Evolutionary conservation across 2,329 filamentous ascomycete genomes (phyloP), one percentile per base, ranked within the genome.

Genomic region (Aspergillus aculeatus): DNA sequence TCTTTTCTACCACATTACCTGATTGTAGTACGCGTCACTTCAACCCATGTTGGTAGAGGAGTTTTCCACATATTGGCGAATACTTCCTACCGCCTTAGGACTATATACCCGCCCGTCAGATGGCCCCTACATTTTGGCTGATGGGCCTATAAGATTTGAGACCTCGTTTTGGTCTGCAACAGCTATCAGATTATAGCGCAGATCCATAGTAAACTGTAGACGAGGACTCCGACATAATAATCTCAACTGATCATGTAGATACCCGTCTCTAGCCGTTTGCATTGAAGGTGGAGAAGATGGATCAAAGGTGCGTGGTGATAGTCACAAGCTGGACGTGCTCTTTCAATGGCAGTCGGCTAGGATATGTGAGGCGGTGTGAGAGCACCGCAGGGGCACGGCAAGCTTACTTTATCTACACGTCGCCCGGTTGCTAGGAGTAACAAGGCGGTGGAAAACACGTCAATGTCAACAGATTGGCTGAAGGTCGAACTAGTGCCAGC

Each of bases 361-460:
- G 38, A 19, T 44, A 16, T 9, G 14, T 19, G 14, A 44, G 6
- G 38, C 38, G 5, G 38, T 16, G 14, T 7, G 38, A 44, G n/a
- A 44, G 6, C 6, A 16, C 38, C 12, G 21, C 16, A 50, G 26
- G 19, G 9, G n/a, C 53, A 55, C 53, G 55, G 5, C 21, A 1
- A 14, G 26, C 12, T 9, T 10, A n/a, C 12, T 1, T 16, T 44
- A 72, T 64, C 54, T 9, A 61, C 65, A 71, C 68, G 49, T 2
- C 26, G 50, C 53, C 47, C 35, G 29, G 73, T 75, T 75, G 73
- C 71, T 66, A 63, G 52, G 67, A 67, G 73, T 73, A 75, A 75
- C 72, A 60, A 58, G 38, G 49, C 50, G 59, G 59, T 58, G 64
- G 69, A 69, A 64, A 69, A 71, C 68, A 69, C 61, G 54, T 55